A percentile compares a stretch with the other conserved stretches of the same genome.
These are phyloP conservation scores for Stagonosporopsis tanaceti DNA, from an alignment of 2,329 filamentous ascomycete species.

Conservation along the genomic window DNA sequence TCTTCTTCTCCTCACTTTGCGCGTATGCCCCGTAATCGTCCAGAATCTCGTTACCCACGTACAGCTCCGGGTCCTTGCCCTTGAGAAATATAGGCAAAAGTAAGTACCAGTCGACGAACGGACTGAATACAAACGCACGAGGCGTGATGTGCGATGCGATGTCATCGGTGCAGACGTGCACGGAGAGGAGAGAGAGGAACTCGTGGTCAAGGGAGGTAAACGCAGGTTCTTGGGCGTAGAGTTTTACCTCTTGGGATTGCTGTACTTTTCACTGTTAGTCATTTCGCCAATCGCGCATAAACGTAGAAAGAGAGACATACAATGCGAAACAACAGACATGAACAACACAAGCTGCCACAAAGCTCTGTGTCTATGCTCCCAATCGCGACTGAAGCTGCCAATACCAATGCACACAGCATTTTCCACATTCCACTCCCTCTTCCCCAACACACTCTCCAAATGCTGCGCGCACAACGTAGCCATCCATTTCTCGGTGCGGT, in stretches of 20 bases:
- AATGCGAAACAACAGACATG: conserved; percentile 29
- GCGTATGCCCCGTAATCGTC: conserved; percentile 40
- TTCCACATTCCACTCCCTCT: conserved; percentile 23
- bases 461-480: conserved; percentile 33
- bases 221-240: conserved; percentile 48
- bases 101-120: conserved; percentile 49
- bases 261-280: conserved; percentile 9
- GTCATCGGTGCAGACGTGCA: conserved; percentile 23
- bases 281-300: background rate
- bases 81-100: conserved; percentile 43
- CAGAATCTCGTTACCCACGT: conserved; percentile 49
- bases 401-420: conserved; percentile 48
- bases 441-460: conserved; percentile 24
- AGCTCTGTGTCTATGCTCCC: conserved; percentile 43
- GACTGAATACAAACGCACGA: conserved; percentile 43
- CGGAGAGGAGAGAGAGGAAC: conserved; percentile 36
- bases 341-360: conserved; percentile 52
- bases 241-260: conserved; percentile 12
- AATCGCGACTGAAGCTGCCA: conserved; percentile 48
- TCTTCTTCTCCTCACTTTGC: conserved; percentile 33
- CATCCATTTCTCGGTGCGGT: conserved; percentile 35
- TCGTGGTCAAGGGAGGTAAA: conserved; percentile 44
- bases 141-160: conserved; percentile 34
- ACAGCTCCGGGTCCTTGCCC: conserved; percentile 40
- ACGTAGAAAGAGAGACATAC: conserved; percentile 8